Conservation (phyloP, 2,329 filamentous ascomycete species). For the Aspergillus sp. region DNA sequence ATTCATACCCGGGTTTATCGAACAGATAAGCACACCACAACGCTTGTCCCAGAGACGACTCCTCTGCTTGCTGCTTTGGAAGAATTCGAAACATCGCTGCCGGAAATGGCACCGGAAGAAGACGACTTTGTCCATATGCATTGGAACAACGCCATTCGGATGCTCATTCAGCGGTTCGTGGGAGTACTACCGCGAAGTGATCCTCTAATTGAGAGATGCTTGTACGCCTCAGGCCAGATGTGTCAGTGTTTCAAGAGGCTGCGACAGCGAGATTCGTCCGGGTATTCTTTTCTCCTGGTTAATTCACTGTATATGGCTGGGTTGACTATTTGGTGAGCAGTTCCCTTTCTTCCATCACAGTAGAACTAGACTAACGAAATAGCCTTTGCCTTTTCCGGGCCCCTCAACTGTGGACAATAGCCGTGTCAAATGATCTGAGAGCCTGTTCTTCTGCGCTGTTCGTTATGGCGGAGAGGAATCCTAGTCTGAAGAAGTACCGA, state of each 20-base stretch:
- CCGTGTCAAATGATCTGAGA: conserved; percentile 23
- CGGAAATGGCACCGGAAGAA: conserved; percentile 13
- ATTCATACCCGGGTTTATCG: conserved; percentile 23
- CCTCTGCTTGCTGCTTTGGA: conserved; percentile 17
- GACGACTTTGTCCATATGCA: conserved; percentile 27
- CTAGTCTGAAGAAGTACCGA: conserved; percentile 21
- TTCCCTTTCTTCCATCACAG: conserved; percentile 71
- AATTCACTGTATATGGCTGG: conserved; percentile 97
- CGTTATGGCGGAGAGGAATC: conserved; percentile 26
- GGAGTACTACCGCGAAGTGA: conserved; percentile 14
- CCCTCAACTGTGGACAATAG: conserved; percentile 20
- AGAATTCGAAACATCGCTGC: conserved; percentile 16
- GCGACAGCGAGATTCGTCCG: conserved; percentile 97
- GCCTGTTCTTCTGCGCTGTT: conserved; percentile 24
- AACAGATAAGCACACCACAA: conserved; percentile 9
- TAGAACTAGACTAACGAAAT: not conserved
- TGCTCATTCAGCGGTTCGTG: conserved; percentile 24
- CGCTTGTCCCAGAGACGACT: conserved; percentile 11
- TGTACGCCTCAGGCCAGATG: conserved; percentile 21
- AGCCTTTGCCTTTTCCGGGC: conserved; percentile 26
- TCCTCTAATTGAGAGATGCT: conserved; percentile 14
- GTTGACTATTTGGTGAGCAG: conserved; percentile 74
- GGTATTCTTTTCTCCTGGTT: conserved; percentile 86
- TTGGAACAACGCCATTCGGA: conserved; percentile 21
- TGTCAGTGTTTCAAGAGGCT: conserved; percentile 59